Evolutionary conservation across 1,284 basidiomycete genomes (phyloP).

Genomic region (Ceratobasidium sp.): DNA sequence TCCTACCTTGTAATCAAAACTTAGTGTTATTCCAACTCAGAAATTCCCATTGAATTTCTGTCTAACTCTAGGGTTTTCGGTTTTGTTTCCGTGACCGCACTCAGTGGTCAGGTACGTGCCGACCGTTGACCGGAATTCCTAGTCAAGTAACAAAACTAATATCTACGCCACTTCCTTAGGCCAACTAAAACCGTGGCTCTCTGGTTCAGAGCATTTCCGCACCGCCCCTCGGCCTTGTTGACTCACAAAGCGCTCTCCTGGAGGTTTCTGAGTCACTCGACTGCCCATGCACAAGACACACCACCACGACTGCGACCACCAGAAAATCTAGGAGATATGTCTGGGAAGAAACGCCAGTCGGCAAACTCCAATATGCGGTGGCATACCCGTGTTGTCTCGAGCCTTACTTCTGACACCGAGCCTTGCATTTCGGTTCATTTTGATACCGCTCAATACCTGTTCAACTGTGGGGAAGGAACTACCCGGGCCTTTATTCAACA

Average conservation of each 20-base stretch:
- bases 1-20: too few relatives aligned
- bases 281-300: not conserved
- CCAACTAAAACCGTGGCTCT: not conserved
- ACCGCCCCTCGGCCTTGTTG: not conserved
- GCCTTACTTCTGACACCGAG: constrained; percentile 76
- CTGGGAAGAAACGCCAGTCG: constrained; percentile 16
- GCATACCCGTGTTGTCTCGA: constrained; percentile 55
- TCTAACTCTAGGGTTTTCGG: too few relatives aligned
- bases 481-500: constrained; percentile 78
- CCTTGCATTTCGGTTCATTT: constrained; percentile 78
- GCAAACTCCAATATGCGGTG: constrained; percentile 51
- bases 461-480: constrained; percentile 87
- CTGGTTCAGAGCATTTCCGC: not conserved
- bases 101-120: not conserved
- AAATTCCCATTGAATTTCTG: not conserved
- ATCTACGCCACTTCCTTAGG: too few relatives aligned
- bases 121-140: not conserved
- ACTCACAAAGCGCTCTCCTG: not conserved
- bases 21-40: not conserved
- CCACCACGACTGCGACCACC: not conserved
- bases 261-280: not conserved
- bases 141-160: too few relatives aligned
- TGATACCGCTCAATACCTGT: constrained; percentile 82
- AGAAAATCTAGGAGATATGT: constrained; percentile 14
- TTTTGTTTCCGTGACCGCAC: not conserved